Evolutionary conservation across 495 filamentous ascomycete genomes (phyloP).

Genomic region (Penicillium diatomitis): DNA sequence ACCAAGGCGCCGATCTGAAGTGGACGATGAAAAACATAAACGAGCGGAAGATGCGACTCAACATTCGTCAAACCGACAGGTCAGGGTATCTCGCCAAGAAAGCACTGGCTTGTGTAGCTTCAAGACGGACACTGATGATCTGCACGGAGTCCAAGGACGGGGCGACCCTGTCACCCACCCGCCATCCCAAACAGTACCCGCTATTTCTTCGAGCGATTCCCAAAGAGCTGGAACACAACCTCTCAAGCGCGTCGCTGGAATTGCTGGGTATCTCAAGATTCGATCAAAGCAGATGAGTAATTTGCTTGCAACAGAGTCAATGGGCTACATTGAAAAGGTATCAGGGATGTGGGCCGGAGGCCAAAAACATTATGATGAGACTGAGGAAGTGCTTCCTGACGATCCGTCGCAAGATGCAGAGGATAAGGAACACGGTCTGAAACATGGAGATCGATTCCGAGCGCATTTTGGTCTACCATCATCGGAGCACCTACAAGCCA

Average conservation of each 20-base stretch:
- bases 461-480: conserved; percentile 81
- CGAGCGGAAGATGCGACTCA: conserved; percentile 37
- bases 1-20: conserved; percentile 22
- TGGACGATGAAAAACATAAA: conserved; percentile 18
- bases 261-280: conserved; percentile 75
- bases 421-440: conserved; percentile 50
- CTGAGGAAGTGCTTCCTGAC: conserved; percentile 56
- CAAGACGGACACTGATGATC: conserved; percentile 7
- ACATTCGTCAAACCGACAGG: conserved; percentile 15
- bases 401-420: conserved; percentile 54
- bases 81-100: not conserved
- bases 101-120: not conserved
- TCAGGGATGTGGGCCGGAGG: conserved; percentile 96
- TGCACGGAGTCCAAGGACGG: not conserved
- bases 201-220: conserved; percentile 37
- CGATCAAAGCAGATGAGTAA: conserved; percentile 74
- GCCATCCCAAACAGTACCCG: not conserved
- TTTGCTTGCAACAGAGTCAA: conserved; percentile 82
- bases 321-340: conserved; percentile 95
- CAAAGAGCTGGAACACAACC: conserved; percentile 70
- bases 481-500: conserved; percentile 78
- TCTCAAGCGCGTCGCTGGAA: conserved; percentile 72
- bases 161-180: not conserved
- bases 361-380: conserved; percentile 77
- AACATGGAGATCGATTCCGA: conserved; percentile 70